A percentile compares a stretch with the other conserved stretches of the same genome.
These are phyloP conservation scores for Eremochloa ophiuroides DNA, from an alignment of 176 grass and related monocot species.

Conservation along the genomic window DNA sequence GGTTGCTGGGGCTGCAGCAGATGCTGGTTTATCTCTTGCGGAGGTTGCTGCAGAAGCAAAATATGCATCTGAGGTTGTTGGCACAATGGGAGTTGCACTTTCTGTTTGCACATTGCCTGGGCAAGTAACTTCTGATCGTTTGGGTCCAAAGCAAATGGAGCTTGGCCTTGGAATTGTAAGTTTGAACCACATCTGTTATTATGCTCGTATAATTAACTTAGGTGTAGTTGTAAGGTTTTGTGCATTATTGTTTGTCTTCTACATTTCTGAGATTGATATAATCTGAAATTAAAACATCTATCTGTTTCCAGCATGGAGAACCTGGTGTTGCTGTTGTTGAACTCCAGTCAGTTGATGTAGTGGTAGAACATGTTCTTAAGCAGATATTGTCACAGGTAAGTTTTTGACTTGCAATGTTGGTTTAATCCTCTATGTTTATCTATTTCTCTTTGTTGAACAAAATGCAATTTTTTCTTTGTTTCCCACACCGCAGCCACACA, in stretches of 20 bases:
- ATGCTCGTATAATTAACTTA: not conserved
- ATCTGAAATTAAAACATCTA: slow-evolving; percentile 1
- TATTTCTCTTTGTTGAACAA: not conserved
- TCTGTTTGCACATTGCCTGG: slow-evolving; percentile 99
- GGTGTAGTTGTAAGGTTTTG: slow-evolving; percentile 13
- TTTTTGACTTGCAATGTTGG: slow-evolving; percentile 2
- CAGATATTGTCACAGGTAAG: slow-evolving; percentile 80
- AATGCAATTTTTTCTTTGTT: not conserved
- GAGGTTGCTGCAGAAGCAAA: slow-evolving; percentile 96
- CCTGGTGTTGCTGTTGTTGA: slow-evolving; percentile 95
- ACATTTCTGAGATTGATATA: slow-evolving; percentile 1
- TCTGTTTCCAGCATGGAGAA: slow-evolving; percentile 85
- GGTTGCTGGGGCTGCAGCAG: slow-evolving; percentile 98
- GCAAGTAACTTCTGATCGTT: slow-evolving; percentile 86
- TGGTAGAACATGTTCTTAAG: slow-evolving; percentile 91
- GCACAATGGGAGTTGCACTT: slow-evolving; percentile 97
- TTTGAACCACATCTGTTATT: slow-evolving; percentile 19
- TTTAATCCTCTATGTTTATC: slow-evolving; percentile 21
- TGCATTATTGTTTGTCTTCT: slow-evolving; percentile 32
- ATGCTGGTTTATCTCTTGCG: slow-evolving; percentile 84
- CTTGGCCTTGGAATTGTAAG: slow-evolving; percentile 99
- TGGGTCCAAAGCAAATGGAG: slow-evolving; percentile 91
- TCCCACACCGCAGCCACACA: not conserved
- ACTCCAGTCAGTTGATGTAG: slow-evolving; percentile 75
- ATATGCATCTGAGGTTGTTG: slow-evolving; percentile 79